Conservation (phyloP, 225 moss, liverwort and hornwort species). For the Pseudoscleropodium purum region DNA sequence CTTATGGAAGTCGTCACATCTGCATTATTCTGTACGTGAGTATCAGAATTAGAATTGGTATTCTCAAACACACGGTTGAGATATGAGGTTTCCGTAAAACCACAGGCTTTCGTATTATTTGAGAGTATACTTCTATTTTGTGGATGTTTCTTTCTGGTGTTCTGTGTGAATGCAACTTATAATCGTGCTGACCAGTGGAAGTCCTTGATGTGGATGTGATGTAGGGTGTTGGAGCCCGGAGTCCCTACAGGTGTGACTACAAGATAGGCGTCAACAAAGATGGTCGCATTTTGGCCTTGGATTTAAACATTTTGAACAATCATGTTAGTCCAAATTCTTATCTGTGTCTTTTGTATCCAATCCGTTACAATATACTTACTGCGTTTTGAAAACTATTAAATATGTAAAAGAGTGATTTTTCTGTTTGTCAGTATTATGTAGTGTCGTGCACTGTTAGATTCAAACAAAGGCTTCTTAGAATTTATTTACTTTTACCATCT, state of each 20-base stretch:
- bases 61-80: neutral
- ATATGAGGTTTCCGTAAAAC: neutral
- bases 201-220: neutral
- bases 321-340: conserved; percentile 34
- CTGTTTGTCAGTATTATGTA: neutral
- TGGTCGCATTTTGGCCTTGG: conserved; percentile 50
- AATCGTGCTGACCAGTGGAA: neutral
- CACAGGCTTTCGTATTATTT: neutral
- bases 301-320: conserved; percentile 61
- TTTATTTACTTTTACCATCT: neutral
- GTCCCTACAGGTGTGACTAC: conserved; percentile 70
- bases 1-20: neutral
- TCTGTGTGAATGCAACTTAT: neutral
- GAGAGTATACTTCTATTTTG: neutral
- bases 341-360: neutral
- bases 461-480: neutral
- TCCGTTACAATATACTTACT: neutral
- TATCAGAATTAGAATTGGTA: neutral
- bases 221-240: conserved; percentile 74
- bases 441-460: neutral
- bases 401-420: neutral
- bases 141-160: neutral
- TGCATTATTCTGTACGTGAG: neutral
- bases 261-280: conserved; percentile 62
- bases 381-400: neutral